Percentiles rank a stretch among this genome's conserved stretches.
Conservation (phyloP, 2,329 filamentous ascomycete genomes). For the Phialophora verrucosa region DNA sequence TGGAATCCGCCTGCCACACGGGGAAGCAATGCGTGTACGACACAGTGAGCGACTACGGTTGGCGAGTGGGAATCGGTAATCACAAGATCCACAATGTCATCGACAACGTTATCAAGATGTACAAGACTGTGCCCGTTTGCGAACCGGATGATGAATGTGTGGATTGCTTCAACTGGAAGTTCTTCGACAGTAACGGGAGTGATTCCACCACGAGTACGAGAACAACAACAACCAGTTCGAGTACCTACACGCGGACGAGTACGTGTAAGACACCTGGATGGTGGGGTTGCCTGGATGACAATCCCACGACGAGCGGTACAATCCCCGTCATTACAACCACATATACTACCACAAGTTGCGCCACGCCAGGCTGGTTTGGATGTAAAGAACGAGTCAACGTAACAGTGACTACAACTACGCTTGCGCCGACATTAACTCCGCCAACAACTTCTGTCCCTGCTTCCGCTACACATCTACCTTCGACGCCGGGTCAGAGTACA, state of each 20-base stretch:
- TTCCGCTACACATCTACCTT: slow-evolving; percentile 34
- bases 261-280: slow-evolving; percentile 92
- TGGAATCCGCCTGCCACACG: slow-evolving; percentile 91
- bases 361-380: slow-evolving; percentile 53
- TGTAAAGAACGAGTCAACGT: slow-evolving; percentile 47
- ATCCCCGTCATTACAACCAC: slow-evolving; percentile 43
- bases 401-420: slow-evolving; percentile 42
- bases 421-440: slow-evolving; percentile 31
- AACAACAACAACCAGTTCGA: slow-evolving; percentile 63
- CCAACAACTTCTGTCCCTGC: slow-evolving; percentile 41
- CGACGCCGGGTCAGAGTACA: slow-evolving; percentile 40
- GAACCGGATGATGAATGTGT: slow-evolving; percentile 77
- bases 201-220: slow-evolving; percentile 71
- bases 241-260: slow-evolving; percentile 73
- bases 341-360: slow-evolving; percentile 48
- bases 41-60: slow-evolving; percentile 87
- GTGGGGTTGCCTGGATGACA: slow-evolving; percentile 71
- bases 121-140: slow-evolving; percentile 80
- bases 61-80: slow-evolving; percentile 87
- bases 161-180: slow-evolving; percentile 93
- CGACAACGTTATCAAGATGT: slow-evolving; percentile 80
- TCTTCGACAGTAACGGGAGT: slow-evolving; percentile 89
- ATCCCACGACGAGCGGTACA: slow-evolving; percentile 49
- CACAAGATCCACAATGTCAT: slow-evolving; percentile 92
- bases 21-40: slow-evolving; percentile 90